phyloP scores from a whole-genome alignment of 441 rosid genomes.

The Pelargonium australe region DNA sequence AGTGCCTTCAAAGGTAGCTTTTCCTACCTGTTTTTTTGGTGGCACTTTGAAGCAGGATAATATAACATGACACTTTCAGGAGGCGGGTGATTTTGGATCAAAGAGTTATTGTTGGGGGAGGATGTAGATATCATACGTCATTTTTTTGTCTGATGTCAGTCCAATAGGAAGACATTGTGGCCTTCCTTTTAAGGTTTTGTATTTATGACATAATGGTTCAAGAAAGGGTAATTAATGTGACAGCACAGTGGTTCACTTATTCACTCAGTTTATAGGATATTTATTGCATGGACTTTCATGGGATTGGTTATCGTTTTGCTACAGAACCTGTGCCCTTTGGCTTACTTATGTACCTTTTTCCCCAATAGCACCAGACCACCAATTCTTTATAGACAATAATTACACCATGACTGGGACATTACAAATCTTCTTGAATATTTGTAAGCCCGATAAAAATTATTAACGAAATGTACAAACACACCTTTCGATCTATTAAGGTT shows the following conservation, averaged over 20 bases:
- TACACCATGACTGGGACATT: neutral
- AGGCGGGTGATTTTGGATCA: no score
- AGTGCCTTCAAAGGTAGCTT: conserved; percentile 2
- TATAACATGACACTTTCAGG: neutral
- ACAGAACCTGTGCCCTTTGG: neutral
- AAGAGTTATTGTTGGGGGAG: neutral
- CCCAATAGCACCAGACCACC: neutral
- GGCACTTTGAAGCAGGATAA: neutral
- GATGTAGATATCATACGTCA: neutral
- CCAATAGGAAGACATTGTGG: neutral
- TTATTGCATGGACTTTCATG: neutral
- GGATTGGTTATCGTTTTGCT: neutral
- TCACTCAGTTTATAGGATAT: neutral
- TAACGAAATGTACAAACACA: neutral
- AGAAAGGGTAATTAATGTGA: neutral
- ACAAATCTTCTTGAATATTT: neutral
- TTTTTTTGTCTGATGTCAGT: neutral
- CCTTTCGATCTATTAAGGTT: conserved; percentile 30
- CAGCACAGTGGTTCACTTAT: neutral
- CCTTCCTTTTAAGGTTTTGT: neutral
- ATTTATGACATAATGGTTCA: neutral
- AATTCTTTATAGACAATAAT: neutral
- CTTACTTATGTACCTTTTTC: neutral
- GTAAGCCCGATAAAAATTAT: neutral
- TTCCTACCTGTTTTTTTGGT: neutral